Percentiles rank a stretch among this genome's conserved stretches.
Conservation (phyloP, 108 stramenopile species). For the Epipyxis sp. region DNA sequence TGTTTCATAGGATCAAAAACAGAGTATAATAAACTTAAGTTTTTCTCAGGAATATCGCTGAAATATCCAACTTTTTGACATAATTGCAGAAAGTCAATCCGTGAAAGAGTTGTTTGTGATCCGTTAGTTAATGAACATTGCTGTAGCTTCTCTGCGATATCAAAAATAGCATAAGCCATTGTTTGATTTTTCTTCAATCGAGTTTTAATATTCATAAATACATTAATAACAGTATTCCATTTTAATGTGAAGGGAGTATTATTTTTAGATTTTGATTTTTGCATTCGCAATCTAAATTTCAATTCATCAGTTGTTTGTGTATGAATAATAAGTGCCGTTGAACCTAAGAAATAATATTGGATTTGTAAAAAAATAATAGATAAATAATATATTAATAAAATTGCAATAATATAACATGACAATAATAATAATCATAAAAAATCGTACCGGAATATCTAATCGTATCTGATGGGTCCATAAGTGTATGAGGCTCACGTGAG, state of each 20-base stretch:
- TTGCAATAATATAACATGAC: no score
- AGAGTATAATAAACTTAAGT: background rate
- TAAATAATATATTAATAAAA: no score
- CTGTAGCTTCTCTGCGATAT: background rate
- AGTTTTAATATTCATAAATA: background rate
- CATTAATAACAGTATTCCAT: background rate
- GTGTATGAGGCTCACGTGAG: background rate
- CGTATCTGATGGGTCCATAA: conserved; percentile 7
- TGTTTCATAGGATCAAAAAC: conserved; percentile 13
- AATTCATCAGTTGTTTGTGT: conserved; percentile 6
- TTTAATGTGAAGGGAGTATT: background rate
- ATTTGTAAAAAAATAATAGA: no score
- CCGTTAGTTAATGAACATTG: background rate
- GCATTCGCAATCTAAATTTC: conserved; percentile 8
- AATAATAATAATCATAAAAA: no score
- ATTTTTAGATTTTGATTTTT: background rate
- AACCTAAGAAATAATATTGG: no score
- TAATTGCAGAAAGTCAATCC: background rate
- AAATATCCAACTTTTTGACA: background rate
- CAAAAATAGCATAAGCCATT: background rate
- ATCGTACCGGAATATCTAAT: conserved; percentile 30
- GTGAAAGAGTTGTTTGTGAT: background rate
- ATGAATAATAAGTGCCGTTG: conserved; percentile 24
- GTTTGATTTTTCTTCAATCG: conserved; percentile 8
- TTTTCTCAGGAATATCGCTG: background rate